A percentile compares a stretch with the other conserved stretches of the same genome.
Evolutionary conservation across 305 asterid genomes (phyloP).

Genomic region (Fraxinus floribunda): DNA sequence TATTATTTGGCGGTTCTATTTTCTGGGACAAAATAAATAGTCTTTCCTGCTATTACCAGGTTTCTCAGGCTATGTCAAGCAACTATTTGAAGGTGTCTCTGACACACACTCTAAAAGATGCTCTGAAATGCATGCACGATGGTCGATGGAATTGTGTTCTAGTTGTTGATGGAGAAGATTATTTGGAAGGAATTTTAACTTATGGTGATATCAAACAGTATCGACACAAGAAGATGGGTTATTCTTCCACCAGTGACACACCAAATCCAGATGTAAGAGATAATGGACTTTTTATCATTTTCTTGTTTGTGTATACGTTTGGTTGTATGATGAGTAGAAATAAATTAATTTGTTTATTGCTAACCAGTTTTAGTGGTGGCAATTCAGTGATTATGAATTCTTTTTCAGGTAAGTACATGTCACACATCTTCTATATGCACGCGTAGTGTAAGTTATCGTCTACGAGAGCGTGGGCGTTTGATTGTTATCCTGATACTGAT

Average conservation of each 20-base stretch:
- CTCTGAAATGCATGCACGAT: conserved; percentile 65
- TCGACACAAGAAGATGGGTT: conserved; percentile 45
- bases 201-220: conserved; percentile 71
- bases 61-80: conserved; percentile 74
- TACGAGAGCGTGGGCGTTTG: conserved; percentile 68
- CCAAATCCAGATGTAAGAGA: conserved; percentile 40
- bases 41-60: conserved; percentile 49
- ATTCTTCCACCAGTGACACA: conserved; percentile 44
- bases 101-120: conserved; percentile 68
- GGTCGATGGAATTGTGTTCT: conserved; percentile 64
- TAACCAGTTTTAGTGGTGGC: conserved; percentile 1
- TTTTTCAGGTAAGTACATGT: conserved; percentile 53
- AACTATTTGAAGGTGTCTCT: conserved; percentile 58
- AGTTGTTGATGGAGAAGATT: conserved; percentile 69
- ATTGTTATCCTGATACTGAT: conserved; percentile 66
- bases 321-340: neutral
- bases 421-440: conserved; percentile 75
- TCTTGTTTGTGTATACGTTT: neutral
- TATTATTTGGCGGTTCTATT: conserved; percentile 4
- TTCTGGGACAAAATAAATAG: conserved; percentile 11
- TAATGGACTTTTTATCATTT: neutral
- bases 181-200: conserved; percentile 82
- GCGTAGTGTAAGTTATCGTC: conserved; percentile 71
- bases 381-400: conserved; percentile 5
- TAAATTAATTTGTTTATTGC: neutral